These are phyloP conservation scores for Aspergillus campestris DNA, from an alignment of 495 filamentous ascomycete genomes.

Conservation along the genomic window DNA sequence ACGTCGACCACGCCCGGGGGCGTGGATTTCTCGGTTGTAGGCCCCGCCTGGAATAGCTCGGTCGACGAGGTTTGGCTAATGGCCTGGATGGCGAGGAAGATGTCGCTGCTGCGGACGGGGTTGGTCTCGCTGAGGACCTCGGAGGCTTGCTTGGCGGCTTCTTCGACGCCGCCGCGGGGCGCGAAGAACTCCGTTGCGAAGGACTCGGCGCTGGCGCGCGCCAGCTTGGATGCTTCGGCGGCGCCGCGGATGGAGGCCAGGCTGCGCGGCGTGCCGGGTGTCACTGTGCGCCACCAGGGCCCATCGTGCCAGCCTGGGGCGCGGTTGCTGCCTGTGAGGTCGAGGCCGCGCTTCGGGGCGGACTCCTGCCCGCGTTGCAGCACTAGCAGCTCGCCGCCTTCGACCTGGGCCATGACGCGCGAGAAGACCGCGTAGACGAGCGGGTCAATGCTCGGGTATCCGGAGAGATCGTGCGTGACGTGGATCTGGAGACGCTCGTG, in stretches of 20 bases:
- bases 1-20: conserved; percentile 45
- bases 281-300: conserved; percentile 84
- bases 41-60: conserved; percentile 59
- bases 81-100: conserved; percentile 91
- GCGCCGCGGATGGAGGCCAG: conserved; percentile 74
- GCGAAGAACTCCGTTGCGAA: conserved; percentile 80
- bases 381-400: conserved; percentile 94
- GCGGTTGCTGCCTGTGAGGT: conserved; percentile 44
- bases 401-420: conserved; percentile 95
- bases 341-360: conserved; percentile 54
- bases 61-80: conserved; percentile 52
- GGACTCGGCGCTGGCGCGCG: conserved; percentile 74
- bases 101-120: conserved; percentile 82
- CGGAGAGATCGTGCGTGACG: conserved; percentile 88
- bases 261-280: conserved; percentile 53
- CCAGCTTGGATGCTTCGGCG: conserved; percentile 82
- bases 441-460: conserved; percentile 90
- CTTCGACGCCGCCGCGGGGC: conserved; percentile 66
- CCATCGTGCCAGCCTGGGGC: conserved; percentile 75
- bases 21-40: conserved; percentile 44
- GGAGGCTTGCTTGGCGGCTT: conserved; percentile 66
- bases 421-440: conserved; percentile 90
- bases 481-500: conserved; percentile 98
- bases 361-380: conserved; percentile 88
- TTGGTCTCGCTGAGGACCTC: conserved; percentile 72